Base-by-base conservation (phyloP, 1,284 basidiomycete genomes). In the Meira nashicola region DNA sequence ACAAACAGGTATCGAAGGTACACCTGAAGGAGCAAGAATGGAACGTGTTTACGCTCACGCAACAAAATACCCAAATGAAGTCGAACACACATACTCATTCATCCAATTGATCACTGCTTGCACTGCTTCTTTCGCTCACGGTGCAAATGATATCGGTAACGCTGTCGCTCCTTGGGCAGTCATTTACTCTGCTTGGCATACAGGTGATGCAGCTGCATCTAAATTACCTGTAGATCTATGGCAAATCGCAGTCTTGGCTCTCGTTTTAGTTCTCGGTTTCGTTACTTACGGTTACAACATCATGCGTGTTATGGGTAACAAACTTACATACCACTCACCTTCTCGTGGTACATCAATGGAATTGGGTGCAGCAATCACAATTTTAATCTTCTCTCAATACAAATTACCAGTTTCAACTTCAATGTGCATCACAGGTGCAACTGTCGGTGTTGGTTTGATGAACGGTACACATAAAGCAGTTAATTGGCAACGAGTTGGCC, bases 51-150 rank as follows among this genome's bases (percentile, higher is more conserved):
- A 82, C 71, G 66, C 72, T 21, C 69, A 71, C 25, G 78, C 80
- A 50, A 72, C 70, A 52, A 80, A 81, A 61, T 82, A 82, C 74
- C 74, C 74, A 60, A 82, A 82, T 71, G 80, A 81, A 68, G 80
- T 80, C 54, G 82, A 83, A 67, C 81, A 82, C 67, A 62, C 80
- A 37, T 83, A 77, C 78, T 81, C 81, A 19, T 83, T 82, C 76
- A 74, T 83, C 48, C 82, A 83, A 63, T 81, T 82, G 56, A 59
- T 83, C 57, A 82, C 82, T 14, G 81, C 81, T n/a, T 82, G 81
- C 66, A 81, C 80, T 58, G 80, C 80, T 54, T 82, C 80, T 14
- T 83, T 83, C 63, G 81, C 81, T 15, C 81, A 82, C 70, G 81
- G 80, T 39, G 63, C 69, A 46, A 71, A 72, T 60, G 73, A 77